Percentiles rank a stretch among this genome's conserved stretches.
These are phyloP conservation scores for Chlamydomonas urium DNA, from an alignment of 139 green algal species.

Conservation along the genomic window DNA sequence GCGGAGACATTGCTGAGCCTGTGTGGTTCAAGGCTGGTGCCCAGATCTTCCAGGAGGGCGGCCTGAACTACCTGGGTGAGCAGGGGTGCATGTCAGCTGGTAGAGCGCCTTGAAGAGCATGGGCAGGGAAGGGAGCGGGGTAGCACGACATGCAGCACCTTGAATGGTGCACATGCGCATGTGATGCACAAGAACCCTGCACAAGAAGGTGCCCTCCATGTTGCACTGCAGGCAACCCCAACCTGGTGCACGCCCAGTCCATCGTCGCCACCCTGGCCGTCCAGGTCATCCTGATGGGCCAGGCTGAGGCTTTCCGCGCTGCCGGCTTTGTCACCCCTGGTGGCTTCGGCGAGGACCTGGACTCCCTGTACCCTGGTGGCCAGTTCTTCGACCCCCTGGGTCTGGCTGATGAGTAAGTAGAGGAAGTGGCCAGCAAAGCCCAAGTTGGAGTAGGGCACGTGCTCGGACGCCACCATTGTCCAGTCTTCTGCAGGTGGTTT, in stretches of 20 bases:
- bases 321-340: constrained; percentile 82
- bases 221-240: constrained; percentile 24
- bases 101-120: too few species aligned
- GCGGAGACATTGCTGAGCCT: background rate
- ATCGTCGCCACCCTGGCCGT: constrained; percentile 78
- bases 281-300: constrained; percentile 88
- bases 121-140: too few species aligned
- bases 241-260: constrained; percentile 84
- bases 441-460: too few species aligned
- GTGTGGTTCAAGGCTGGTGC: constrained; percentile 87
- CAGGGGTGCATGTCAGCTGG: background rate
- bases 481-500: too few species aligned
- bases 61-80: constrained; percentile 73
- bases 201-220: too few species aligned
- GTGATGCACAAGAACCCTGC: too few species aligned
- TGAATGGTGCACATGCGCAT: too few species aligned
- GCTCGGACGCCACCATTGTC: too few species aligned
- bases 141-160: too few species aligned
- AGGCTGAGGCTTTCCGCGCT: constrained; percentile 89
- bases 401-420: constrained; percentile 94
- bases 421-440: too few species aligned
- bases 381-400: constrained; percentile 94
- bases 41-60: constrained; percentile 67
- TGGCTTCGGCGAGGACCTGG: constrained; percentile 51
- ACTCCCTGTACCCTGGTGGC: constrained; percentile 45